Conservation (phyloP, 73 alveolate genomes). For the Blepharisma japonicum region DNA sequence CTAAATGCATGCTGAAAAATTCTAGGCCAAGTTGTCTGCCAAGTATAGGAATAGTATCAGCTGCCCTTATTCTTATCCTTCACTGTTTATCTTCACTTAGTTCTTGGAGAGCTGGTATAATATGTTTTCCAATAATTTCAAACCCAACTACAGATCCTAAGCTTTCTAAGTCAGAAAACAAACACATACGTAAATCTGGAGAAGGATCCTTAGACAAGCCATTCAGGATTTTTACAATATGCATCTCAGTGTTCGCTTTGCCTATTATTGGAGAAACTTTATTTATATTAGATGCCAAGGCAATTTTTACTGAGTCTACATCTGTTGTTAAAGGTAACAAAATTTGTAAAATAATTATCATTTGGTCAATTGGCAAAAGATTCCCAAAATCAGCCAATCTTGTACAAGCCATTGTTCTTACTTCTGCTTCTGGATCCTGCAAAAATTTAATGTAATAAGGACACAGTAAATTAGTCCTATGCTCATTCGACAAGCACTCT, state of each 20-base stretch:
- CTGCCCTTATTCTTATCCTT: slow-evolving; percentile 75
- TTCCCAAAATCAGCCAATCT: slow-evolving; percentile 47
- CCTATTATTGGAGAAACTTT: slow-evolving; percentile 69
- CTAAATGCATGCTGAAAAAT: slow-evolving; percentile 57
- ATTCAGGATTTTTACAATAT: slow-evolving; percentile 52
- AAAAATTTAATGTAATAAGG: slow-evolving; percentile 45
- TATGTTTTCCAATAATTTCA: slow-evolving; percentile 62
- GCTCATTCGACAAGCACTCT: slow-evolving; percentile 38
- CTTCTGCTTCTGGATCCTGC: slow-evolving; percentile 61
- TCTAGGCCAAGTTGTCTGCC: slow-evolving; percentile 76
- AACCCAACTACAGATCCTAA: slow-evolving; percentile 63
- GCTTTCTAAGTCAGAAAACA: slow-evolving; percentile 59
- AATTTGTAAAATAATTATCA: slow-evolving; percentile 52
- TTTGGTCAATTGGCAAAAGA: slow-evolving; percentile 47
- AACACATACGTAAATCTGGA: slow-evolving; percentile 64
- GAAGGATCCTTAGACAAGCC: slow-evolving; percentile 58
- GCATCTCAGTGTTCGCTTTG: slow-evolving; percentile 52
- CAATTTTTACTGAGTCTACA: slow-evolving; percentile 61
- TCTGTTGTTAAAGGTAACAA: slow-evolving; percentile 70
- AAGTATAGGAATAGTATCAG: slow-evolving; percentile 72
- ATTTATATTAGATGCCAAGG: slow-evolving; percentile 74
- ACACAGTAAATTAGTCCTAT: slow-evolving; percentile 39
- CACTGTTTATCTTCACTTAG: slow-evolving; percentile 79
- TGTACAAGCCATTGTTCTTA: slow-evolving; percentile 63
- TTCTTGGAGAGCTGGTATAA: slow-evolving; percentile 77